Evolutionary conservation across 2,329 filamentous ascomycete genomes (phyloP).

Genomic region (Trichoderma harzianum): DNA sequence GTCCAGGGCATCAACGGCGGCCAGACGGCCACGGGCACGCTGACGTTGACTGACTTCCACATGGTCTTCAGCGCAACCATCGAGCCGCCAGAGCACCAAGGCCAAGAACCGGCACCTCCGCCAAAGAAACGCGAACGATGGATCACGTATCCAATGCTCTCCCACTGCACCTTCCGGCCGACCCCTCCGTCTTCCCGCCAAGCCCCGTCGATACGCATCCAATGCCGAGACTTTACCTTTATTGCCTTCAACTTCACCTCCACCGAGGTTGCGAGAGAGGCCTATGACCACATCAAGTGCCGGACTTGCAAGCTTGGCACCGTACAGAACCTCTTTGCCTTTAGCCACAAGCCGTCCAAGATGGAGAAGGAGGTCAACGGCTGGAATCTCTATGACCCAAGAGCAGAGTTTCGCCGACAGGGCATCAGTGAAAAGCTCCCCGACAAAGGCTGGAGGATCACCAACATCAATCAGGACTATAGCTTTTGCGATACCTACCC

Average conservation of each 20-base stretch:
- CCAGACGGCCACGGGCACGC: conserved; percentile 52
- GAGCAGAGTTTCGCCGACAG: conserved; percentile 80
- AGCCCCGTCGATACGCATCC: conserved; percentile 77
- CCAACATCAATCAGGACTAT: conserved; percentile 86
- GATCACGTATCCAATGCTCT: conserved; percentile 93
- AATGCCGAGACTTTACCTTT: conserved; percentile 91
- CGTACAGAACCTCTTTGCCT: conserved; percentile 88
- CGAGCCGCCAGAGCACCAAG: conserved; percentile 25
- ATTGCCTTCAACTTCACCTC: conserved; percentile 84
- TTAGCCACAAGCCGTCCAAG: conserved; percentile 73
- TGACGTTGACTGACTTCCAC: conserved; percentile 63
- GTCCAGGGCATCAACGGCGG: conserved; percentile 60
- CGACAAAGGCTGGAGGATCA: conserved; percentile 83
- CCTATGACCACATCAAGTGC: conserved; percentile 79
- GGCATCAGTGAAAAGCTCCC: conserved; percentile 79
- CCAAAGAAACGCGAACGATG: conserved; percentile 65
- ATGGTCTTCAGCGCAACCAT: conserved; percentile 50
- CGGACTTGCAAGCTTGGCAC: conserved; percentile 78
- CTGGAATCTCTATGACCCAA: conserved; percentile 82
- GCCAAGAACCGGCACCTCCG: conserved; percentile 25
- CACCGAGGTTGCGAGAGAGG: conserved; percentile 72
- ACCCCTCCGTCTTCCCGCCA: conserved; percentile 66
- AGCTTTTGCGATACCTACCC: conserved; percentile 92
- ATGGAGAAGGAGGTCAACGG: conserved; percentile 73
- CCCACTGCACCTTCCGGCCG: conserved; percentile 73